Evolutionary conservation across 108 stramenopile genomes (phyloP).

Genomic region (Nitzschia inconspicua): DNA sequence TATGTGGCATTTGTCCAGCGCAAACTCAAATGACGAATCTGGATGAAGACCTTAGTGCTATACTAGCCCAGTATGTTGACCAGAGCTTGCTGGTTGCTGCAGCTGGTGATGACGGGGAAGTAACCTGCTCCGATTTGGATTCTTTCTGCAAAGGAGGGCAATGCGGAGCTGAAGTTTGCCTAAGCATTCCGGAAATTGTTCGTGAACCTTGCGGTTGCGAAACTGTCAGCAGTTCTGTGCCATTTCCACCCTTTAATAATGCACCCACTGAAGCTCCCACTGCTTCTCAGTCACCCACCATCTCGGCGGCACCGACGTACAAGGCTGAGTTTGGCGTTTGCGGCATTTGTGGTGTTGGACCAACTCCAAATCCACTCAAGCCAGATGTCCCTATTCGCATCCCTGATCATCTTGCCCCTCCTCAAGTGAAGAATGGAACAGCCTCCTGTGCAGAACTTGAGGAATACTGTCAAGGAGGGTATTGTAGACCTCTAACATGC

Average conservation of each 20-base stretch:
- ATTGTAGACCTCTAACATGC: background rate
- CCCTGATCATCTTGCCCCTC: background rate
- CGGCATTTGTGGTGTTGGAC: background rate
- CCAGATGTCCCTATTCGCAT: background rate
- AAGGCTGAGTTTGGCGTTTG: background rate
- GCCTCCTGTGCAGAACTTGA: background rate
- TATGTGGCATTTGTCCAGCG: no score
- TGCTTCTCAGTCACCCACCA: background rate
- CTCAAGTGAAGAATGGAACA: background rate
- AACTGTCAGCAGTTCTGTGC: no score
- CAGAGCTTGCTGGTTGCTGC: no score
- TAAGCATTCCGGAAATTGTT: no score
- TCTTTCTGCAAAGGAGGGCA: background rate
- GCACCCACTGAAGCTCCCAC: no score
- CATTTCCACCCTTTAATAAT: no score
- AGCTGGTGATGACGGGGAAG: no score
- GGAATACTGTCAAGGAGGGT: background rate
- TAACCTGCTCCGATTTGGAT: background rate
- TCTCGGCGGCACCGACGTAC: background rate
- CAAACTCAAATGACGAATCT: no score
- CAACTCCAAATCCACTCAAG: background rate
- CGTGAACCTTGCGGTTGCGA: no score
- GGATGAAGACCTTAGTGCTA: no score
- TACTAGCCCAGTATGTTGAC: no score
- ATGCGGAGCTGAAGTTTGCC: background rate